Conservation (phyloP, 371 early-diverging fungal genomes). For the Pancytospora philotis region DNA sequence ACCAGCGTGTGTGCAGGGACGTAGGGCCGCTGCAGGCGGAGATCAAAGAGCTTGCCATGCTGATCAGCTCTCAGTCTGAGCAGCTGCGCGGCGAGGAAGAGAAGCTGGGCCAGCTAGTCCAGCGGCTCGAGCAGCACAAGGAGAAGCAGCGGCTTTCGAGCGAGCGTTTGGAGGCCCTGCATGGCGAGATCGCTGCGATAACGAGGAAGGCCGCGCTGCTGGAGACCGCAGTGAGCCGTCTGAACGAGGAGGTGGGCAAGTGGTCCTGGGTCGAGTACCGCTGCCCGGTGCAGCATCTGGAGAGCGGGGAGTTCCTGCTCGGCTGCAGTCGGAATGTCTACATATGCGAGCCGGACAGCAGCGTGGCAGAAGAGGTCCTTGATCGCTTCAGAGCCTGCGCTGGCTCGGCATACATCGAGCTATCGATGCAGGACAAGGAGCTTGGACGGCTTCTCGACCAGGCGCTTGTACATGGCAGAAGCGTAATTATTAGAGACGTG, state of each 20-base stretch:
- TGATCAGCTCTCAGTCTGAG: not conserved
- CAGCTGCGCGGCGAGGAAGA: conserved; percentile 17
- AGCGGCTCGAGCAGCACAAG: not conserved
- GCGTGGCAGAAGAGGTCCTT: not conserved
- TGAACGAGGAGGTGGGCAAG: conserved; percentile 9
- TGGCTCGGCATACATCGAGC: no score
- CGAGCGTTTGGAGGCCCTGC: conserved; percentile 2
- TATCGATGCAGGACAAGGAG: no score
- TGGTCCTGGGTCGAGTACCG: conserved; percentile 5
- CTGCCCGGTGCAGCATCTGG: not conserved
- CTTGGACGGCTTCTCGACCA: no score
- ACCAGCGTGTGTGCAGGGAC: conserved; percentile 73
- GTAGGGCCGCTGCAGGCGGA: conserved; percentile 86
- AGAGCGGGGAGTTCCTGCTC: not conserved
- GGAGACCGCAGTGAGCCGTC: not conserved
- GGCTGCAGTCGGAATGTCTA: not conserved
- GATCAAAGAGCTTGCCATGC: not conserved
- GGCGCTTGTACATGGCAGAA: not conserved
- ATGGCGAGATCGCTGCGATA: conserved; percentile 14
- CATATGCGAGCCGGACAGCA: not conserved
- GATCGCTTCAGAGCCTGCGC: not conserved
- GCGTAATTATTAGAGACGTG: conserved; percentile 11
- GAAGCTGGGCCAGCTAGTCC: not conserved
- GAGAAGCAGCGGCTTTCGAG: conserved; percentile 5
- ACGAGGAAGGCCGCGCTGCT: conserved; percentile 6